A percentile compares a stretch with the other conserved stretches of the same genome.
Conservation (phyloP, 2,329 filamentous ascomycete genomes). For the Microdochium nivale region DNA sequence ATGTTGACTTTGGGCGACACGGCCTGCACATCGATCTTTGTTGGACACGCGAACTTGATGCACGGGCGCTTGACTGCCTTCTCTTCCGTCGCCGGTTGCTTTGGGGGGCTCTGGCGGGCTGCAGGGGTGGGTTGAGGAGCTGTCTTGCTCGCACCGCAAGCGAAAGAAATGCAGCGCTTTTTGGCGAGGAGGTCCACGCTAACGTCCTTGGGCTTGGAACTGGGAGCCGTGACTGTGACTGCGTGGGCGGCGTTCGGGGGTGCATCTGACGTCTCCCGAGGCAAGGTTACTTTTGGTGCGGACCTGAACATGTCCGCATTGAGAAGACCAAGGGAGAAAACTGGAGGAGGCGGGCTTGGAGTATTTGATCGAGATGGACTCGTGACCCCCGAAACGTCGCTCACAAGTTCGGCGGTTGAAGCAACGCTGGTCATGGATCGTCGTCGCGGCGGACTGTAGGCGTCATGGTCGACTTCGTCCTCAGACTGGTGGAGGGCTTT, state of each 20-base stretch:
- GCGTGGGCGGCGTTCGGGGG: slow-evolving; percentile 14
- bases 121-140: slow-evolving; percentile 25
- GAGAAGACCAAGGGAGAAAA: slow-evolving; percentile 38
- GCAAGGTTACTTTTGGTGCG: slow-evolving; percentile 12
- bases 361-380: slow-evolving; percentile 83
- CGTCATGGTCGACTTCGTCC: slow-evolving; percentile 34
- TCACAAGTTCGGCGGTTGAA: slow-evolving; percentile 88
- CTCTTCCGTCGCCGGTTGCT: slow-evolving; percentile 23
- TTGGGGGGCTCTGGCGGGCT: slow-evolving; percentile 19
- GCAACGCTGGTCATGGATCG: slow-evolving; percentile 69
- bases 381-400: slow-evolving; percentile 74
- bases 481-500: slow-evolving; percentile 66
- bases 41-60: slow-evolving; percentile 71
- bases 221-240: slow-evolving; percentile 9
- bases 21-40: slow-evolving; percentile 36
- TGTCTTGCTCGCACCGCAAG: slow-evolving; percentile 61
- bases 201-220: slow-evolving; percentile 37
- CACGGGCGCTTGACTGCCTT: slow-evolving; percentile 43
- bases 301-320: slow-evolving; percentile 15
- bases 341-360: slow-evolving; percentile 75
- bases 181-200: slow-evolving; percentile 58
- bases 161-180: slow-evolving; percentile 89
- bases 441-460: slow-evolving; percentile 31
- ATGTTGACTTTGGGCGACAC: slow-evolving; percentile 21
- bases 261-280: slow-evolving; percentile 12